Conservation (phyloP, 2,329 filamentous ascomycete species). For the Cryoendolithus antarcticus region DNA sequence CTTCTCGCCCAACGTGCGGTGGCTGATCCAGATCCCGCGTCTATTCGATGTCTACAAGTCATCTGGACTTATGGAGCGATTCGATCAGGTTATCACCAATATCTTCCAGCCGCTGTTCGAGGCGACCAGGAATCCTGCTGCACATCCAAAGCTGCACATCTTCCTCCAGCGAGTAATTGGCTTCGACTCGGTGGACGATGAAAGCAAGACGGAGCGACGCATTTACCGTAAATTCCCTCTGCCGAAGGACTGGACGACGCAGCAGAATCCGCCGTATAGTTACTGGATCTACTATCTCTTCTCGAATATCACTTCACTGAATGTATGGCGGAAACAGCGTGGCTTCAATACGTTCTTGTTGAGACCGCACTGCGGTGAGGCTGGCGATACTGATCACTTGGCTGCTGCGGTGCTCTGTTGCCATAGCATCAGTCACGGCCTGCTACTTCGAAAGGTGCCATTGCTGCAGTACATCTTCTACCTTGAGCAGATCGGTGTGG, state of each 20-base stretch:
- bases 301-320: conserved; percentile 84
- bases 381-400: conserved; percentile 90
- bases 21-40: conserved; percentile 90
- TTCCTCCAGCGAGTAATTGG: conserved; percentile 93
- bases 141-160: conserved; percentile 83
- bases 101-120: conserved; percentile 91
- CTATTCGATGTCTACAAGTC: conserved; percentile 94
- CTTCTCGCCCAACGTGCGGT: conserved; percentile 93
- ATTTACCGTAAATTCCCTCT: conserved; percentile 94
- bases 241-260: conserved; percentile 76
- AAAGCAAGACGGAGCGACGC: conserved; percentile 89
- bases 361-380: conserved; percentile 90
- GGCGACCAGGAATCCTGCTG: conserved; percentile 74
- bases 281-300: conserved; percentile 99
- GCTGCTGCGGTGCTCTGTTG: conserved; percentile 84
- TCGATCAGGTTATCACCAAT: conserved; percentile 81
- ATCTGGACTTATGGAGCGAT: conserved; percentile 73
- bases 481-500: conserved; percentile 92
- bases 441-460: conserved; percentile 85
- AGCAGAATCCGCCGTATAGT: conserved; percentile 93
- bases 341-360: conserved; percentile 94
- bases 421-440: conserved; percentile 92
- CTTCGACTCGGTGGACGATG: conserved; percentile 95
- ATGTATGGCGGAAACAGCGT: conserved; percentile 77
- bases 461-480: conserved; percentile 96